Evolutionary conservation across 495 filamentous ascomycete genomes (phyloP), one percentile per base, ranked within the genome.

Genomic region (Parmelia sp.): DNA sequence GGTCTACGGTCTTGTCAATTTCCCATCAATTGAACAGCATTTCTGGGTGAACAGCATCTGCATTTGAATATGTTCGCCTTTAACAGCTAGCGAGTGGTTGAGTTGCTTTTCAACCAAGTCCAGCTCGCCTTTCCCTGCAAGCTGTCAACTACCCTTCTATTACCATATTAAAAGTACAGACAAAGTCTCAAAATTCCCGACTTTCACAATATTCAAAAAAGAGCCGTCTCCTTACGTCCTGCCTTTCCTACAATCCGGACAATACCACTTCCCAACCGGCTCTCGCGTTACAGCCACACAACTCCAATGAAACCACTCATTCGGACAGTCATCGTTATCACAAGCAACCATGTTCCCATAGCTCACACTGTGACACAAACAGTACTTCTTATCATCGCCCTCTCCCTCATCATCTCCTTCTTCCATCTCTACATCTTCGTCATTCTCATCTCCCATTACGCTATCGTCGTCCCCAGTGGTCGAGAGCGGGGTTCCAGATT

Each of bases 331-430:
- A 53, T 90, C 88, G 68, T 97, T 96, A 76, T 98, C 94, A 75
- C 94, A 98, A 5, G 91, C 94, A 37, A 98, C 93, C 94, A 98
- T 98, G 72, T 97, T 90, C 47, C 94, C 94, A 77, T 89, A 93
- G 74, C 90, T 95, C 64, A 96, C 90, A 67, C 87, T 90, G 71
- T 94, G 89, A 74, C 94, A 98, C 33, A 87, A 83, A 76, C 94
- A 98, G 74, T 98, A 98, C 65, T 92, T 89, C 70, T 85, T 87
- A 76, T 97, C 93, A 61, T 89, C 88, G 55, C 87, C 91, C 39
- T 93, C 91, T 49, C 95, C 93, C 55, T 92, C 90, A 39, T 89
- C 90, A 1, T 87, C 82, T 15, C 88, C 90, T 42, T 85, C 85
- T 40, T 84, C 88, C 40, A 86, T 79, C 62, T 88, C 86, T 31